phyloP scores from a whole-genome alignment of 1,284 basidiomycete species.

The Inonotus obliquus region DNA sequence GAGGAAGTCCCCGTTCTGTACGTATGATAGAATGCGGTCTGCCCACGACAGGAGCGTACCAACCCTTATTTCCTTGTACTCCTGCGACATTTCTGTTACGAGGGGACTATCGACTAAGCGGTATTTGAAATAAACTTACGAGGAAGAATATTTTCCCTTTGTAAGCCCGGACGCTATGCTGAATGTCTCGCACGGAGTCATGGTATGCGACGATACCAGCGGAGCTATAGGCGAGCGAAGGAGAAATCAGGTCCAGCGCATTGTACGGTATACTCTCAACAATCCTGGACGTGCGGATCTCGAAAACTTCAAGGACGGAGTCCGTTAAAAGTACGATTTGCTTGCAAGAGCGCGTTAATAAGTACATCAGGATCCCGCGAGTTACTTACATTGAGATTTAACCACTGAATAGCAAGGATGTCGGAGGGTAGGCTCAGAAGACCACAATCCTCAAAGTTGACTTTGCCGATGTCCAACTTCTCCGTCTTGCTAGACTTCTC shows the following conservation, averaged over 20 bases:
- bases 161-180: slow-evolving; percentile 76
- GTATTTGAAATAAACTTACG: slow-evolving; percentile 43
- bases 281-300: slow-evolving; percentile 48
- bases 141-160: slow-evolving; percentile 91
- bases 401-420: slow-evolving; percentile 67
- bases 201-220: slow-evolving; percentile 44
- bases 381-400: slow-evolving; percentile 69
- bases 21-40: slow-evolving; percentile 82
- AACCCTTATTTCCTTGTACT: slow-evolving; percentile 66
- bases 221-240: slow-evolving; percentile 43
- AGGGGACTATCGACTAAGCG: background rate
- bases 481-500: slow-evolving; percentile 55
- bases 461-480: slow-evolving; percentile 56
- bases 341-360: slow-evolving; percentile 32
- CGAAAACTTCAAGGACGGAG: slow-evolving; percentile 63
- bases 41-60: slow-evolving; percentile 95
- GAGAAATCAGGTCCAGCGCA: slow-evolving; percentile 48
- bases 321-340: slow-evolving; percentile 60
- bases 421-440: slow-evolving; percentile 53
- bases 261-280: slow-evolving; percentile 60
- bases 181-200: slow-evolving; percentile 50
- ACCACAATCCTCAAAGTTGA: slow-evolving; percentile 53
- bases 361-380: slow-evolving; percentile 15
- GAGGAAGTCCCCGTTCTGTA: slow-evolving; percentile 85
- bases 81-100: slow-evolving; percentile 36